Percentiles rank a stretch among this genome's conserved stretches.
phyloP scores from a whole-genome alignment of 768 basidiomycete species.

The Hemileccinum rubropunctum region DNA sequence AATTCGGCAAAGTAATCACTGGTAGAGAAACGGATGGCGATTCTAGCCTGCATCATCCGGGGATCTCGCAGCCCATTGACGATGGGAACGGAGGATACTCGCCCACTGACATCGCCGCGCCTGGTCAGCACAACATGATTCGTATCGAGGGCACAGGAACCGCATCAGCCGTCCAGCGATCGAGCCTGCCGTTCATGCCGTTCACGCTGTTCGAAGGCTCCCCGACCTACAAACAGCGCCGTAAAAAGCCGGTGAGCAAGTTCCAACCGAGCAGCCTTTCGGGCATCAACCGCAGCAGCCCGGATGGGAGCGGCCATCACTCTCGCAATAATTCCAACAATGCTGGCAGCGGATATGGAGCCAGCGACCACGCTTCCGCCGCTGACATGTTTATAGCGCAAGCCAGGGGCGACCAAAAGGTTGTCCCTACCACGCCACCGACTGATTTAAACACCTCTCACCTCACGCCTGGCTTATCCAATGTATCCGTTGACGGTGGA shows the following conservation, averaged over 20 bases:
- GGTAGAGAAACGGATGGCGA: conserved; percentile 35
- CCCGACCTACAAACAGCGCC: conserved; percentile 85
- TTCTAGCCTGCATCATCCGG: conserved; percentile 30
- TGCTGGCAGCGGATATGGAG: conserved; percentile 28
- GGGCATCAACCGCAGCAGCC: conserved; percentile 25
- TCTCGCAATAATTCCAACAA: conserved; percentile 9
- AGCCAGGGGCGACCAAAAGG: conserved; percentile 52
- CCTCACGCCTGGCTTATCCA: conserved; percentile 21
- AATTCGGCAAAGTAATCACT: conserved; percentile 58
- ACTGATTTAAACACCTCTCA: conserved; percentile 15
- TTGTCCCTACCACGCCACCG: conserved; percentile 18
- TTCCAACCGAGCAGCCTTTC: conserved; percentile 26
- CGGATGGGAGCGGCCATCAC: conserved; percentile 20
- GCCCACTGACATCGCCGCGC: conserved; percentile 5
- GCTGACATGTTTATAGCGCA: conserved; percentile 67
- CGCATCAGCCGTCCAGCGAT: conserved; percentile 18
- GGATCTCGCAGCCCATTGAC: conserved; percentile 4
- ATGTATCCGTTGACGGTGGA: conserved; percentile 22
- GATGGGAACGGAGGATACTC: conserved; percentile 17
- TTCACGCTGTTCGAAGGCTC: conserved; percentile 82
- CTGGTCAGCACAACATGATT: conserved; percentile 15
- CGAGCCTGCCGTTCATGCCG: conserved; percentile 48
- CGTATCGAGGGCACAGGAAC: conserved; percentile 26
- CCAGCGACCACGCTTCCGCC: conserved; percentile 43
- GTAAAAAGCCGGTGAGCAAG: conserved; percentile 63